Base-by-base conservation (phyloP, 148 eudicot genomes). In the Heliamphora exappendiculata region DNA sequence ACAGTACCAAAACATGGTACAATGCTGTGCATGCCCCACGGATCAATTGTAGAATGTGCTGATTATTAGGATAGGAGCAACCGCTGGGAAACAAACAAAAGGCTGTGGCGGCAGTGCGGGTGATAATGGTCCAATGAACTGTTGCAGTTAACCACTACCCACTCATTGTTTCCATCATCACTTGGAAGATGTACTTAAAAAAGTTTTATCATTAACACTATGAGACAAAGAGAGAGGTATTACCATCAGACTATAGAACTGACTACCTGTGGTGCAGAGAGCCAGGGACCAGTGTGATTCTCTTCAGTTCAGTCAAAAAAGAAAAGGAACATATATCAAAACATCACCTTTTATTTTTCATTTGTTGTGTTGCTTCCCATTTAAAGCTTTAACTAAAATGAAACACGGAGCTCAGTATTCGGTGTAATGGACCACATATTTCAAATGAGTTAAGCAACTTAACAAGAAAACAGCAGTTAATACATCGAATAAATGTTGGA, bases 1-100 rank as follows among this genome's bases (percentile, higher is more conserved):
- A 64, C 26, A 17, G 24, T 20, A 4, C 20, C 58, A 54, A 64
- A 36, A 33, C 68, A 64, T 64, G 68, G 68, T 55, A 20, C 19
- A 64, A 7, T 64, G 22, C 26, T 13, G 4, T 7, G 26, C 44
- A 64, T 36, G 68, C 58, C 34, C 19, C 68, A 64, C 34, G 42
- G 3, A 36, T 64, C 68, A 19, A 20, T 19, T 64, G 44, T 33
- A 36, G 44, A 39, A 19, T 34, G 41, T 62, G 67, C 65, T 13
- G 33, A 31, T 62, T 31, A 5, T 62, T 62, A 31, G n/a, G 67
- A 33, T 14, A 62, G 67, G 37, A 33, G 67, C 11, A 62, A 62
- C 65, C 65, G 29, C n/a, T 33, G n/a, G 67, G 16, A 62, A 62
- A 62, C n/a, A 31, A 37, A 62, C n/a, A 31, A 62, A 62, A 62